These are phyloP conservation scores for Talaromyces verruculosus DNA, from an alignment of 2,329 filamentous ascomycete genomes.

Conservation along the genomic window DNA sequence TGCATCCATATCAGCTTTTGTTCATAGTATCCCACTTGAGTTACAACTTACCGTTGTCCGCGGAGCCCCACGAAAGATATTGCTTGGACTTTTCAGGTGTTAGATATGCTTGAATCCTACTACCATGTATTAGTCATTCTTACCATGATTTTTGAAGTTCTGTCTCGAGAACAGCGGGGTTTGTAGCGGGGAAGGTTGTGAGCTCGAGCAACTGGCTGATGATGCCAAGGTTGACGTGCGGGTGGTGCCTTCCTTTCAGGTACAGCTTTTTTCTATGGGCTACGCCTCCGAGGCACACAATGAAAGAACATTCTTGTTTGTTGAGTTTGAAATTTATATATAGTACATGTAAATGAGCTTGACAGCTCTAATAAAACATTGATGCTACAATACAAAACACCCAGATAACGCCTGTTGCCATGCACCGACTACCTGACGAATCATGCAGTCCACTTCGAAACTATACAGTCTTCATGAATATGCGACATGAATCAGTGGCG, in stretches of 20 bases:
- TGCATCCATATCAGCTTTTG: neutral
- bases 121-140: neutral
- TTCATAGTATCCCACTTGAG: neutral
- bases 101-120: slow-evolving; percentile 17
- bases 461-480: slow-evolving; percentile 4
- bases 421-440: slow-evolving; percentile 9
- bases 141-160: slow-evolving; percentile 28
- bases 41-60: slow-evolving; percentile 73
- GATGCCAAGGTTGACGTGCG: slow-evolving; percentile 19
- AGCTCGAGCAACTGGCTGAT: neutral
- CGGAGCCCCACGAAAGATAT: slow-evolving; percentile 89
- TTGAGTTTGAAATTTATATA: neutral
- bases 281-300: neutral
- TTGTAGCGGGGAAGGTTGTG: slow-evolving; percentile 4
- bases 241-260: neutral
- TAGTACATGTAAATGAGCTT: slow-evolving; percentile 10
- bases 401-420: slow-evolving; percentile 14
- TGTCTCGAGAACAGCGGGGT: neutral
- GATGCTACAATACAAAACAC: slow-evolving; percentile 13
- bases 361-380: neutral
- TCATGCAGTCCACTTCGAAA: slow-evolving; percentile 1
- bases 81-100: slow-evolving; percentile 76
- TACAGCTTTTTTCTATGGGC: neutral
- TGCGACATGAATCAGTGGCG: neutral
- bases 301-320: neutral